Conservation (phyloP, 2,329 filamentous ascomycete genomes). For the Nemania sp. region DNA sequence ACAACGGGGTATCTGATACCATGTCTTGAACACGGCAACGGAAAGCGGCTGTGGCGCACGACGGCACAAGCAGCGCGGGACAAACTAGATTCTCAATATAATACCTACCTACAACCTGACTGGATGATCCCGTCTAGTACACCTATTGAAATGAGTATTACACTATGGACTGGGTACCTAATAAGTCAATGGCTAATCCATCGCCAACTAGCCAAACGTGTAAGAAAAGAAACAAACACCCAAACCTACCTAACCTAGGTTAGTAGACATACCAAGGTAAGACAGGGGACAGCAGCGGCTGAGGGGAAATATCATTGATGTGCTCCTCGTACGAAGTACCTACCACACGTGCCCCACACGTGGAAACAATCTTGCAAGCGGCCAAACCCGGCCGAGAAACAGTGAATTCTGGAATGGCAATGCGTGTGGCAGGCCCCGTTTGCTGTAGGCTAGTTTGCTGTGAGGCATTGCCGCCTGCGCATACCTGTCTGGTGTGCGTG, state of each 20-base stretch:
- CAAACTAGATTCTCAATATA: conserved; percentile 3
- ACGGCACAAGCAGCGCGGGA: background rate
- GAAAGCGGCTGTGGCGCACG: background rate
- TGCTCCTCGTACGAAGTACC: background rate
- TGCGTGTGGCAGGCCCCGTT: background rate
- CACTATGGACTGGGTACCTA: too few species aligned
- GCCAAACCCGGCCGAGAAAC: background rate
- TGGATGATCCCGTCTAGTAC: too few species aligned
- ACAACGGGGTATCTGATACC: background rate
- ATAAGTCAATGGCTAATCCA: too few species aligned
- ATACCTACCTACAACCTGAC: too few species aligned
- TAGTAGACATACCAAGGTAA: too few species aligned
- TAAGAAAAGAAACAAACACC: background rate
- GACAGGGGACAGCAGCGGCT: background rate
- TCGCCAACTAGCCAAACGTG: too few species aligned
- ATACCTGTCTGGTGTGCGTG: too few species aligned
- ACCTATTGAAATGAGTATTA: too few species aligned
- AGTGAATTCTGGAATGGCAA: background rate
- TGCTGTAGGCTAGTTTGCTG: background rate
- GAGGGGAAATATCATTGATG: background rate
- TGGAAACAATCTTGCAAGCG: conserved; percentile 3
- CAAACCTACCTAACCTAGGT: background rate
- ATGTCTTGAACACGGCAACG: background rate
- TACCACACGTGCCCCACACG: conserved; percentile 4
- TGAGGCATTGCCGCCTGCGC: background rate